A percentile compares a stretch with the other conserved stretches of the same genome.
These are phyloP conservation scores for Xylariaceae sp. DNA, from an alignment of 2,329 filamentous ascomycete genomes.

Conservation along the genomic window DNA sequence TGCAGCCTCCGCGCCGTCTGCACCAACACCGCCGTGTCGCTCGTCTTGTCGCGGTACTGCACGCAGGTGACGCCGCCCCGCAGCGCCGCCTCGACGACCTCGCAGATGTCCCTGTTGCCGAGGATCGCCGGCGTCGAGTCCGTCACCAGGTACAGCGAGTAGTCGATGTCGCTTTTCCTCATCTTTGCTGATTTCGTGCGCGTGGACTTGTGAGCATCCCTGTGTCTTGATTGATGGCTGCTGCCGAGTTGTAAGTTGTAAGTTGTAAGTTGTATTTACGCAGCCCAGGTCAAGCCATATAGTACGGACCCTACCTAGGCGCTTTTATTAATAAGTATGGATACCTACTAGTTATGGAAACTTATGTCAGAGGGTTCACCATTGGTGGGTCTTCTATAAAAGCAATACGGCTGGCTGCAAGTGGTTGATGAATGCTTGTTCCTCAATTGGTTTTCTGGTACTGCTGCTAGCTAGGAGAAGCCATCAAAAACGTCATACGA, in stretches of 20 bases:
- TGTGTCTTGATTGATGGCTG: not conserved
- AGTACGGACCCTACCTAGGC: too few species aligned
- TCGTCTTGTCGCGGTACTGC: slow-evolving; percentile 86
- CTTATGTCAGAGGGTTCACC: too few species aligned
- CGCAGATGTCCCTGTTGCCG: slow-evolving; percentile 62
- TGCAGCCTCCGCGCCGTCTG: slow-evolving; percentile 69
- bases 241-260: not conserved
- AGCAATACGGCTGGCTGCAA: not conserved
- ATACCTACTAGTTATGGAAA: too few species aligned
- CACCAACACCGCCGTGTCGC: slow-evolving; percentile 68
- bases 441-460: slow-evolving; percentile 18
- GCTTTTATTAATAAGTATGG: too few species aligned
- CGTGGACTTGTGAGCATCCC: not conserved
- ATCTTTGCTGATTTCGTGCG: slow-evolving; percentile 23
- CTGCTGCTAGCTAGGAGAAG: slow-evolving; percentile 17
- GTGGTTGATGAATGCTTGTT: slow-evolving; percentile 9
- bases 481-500: slow-evolving; percentile 3
- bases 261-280: not conserved
- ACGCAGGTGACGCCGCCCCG: slow-evolving; percentile 79
- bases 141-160: slow-evolving; percentile 85
- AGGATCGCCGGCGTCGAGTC: slow-evolving; percentile 87
- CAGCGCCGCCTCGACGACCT: slow-evolving; percentile 71
- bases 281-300: too few species aligned
- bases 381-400: not conserved
- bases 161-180: slow-evolving; percentile 54